phyloP scores from a whole-genome alignment of 108 stramenopile genomes.

The Nannochloropsis oceanica region DNA sequence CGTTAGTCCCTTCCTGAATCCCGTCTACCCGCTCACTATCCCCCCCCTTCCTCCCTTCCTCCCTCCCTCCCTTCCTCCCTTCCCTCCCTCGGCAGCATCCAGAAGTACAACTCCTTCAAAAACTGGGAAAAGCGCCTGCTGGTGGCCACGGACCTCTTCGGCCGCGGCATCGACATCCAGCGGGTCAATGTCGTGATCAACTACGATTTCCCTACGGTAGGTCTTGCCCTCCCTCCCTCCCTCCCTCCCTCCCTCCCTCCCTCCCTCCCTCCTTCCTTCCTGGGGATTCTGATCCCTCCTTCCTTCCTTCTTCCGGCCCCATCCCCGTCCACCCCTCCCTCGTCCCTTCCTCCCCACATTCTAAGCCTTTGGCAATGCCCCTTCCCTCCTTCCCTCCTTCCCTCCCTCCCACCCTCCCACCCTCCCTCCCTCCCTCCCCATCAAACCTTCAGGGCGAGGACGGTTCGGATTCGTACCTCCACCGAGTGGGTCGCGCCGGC shows the following conservation, averaged over 20 bases:
- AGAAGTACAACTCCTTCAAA: constrained; percentile 94
- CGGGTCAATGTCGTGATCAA: constrained; percentile 99
- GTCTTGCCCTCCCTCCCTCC: not conserved
- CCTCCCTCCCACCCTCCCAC: not conserved
- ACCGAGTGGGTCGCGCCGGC: constrained; percentile 94
- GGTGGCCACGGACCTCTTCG: constrained; percentile 97
- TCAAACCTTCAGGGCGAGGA: constrained; percentile 19
- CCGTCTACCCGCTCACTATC: too few species aligned
- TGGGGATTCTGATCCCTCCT: not conserved
- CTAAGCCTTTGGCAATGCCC: too few species aligned
- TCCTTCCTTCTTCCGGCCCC: not conserved
- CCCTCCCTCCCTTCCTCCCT: not conserved
- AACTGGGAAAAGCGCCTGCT: constrained; percentile 95
- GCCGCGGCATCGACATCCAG: constrained; percentile 99
- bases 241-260: not conserved
- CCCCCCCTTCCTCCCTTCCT: too few species aligned
- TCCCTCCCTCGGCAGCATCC: not conserved
- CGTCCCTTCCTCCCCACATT: not conserved
- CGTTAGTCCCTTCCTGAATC: too few species aligned
- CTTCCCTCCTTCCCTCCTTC: not conserved
- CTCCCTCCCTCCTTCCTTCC: not conserved
- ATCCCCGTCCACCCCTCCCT: not conserved
- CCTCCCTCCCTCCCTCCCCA: not conserved
- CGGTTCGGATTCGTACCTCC: constrained; percentile 87
- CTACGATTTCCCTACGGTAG: constrained; percentile 83